phyloP scores from a whole-genome alignment of 1,284 basidiomycete species.

The Mycena citricolor region DNA sequence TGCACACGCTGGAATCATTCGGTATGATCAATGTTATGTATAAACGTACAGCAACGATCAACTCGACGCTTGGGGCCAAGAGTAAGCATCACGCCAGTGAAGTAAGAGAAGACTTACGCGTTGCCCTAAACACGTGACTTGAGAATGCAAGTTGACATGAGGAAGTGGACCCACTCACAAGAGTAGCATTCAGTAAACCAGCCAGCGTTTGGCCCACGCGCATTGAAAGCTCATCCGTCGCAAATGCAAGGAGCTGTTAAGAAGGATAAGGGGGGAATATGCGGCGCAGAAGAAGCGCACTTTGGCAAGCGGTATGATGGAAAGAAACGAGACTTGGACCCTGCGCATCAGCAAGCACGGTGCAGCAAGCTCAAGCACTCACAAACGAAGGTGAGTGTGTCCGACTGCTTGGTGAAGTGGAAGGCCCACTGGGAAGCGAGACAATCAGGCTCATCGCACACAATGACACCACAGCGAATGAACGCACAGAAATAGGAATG shows the following conservation, averaged over 20 bases:
- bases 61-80: conserved; percentile 57
- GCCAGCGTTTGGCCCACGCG: conserved; percentile 84
- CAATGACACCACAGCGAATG: conserved; percentile 1
- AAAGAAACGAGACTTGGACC: conserved; percentile 23
- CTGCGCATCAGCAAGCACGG: background rate
- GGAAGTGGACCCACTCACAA: conserved; percentile 46
- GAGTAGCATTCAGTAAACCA: conserved; percentile 83
- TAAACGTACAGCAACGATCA: conserved; percentile 72
- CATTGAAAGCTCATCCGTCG: conserved; percentile 84
- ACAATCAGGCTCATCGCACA: background rate
- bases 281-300: conserved; percentile 1
- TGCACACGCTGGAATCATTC: conserved; percentile 25
- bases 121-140: conserved; percentile 56
- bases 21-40: conserved; percentile 19
- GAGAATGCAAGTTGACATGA: conserved; percentile 6
- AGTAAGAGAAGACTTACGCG: conserved; percentile 51
- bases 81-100: background rate
- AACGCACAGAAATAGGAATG: conserved; percentile 24
- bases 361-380: conserved; percentile 6
- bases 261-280: background rate
- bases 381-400: conserved; percentile 26
- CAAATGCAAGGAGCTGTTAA: conserved; percentile 74
- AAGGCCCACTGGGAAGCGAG: conserved; percentile 23
- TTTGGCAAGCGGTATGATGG: conserved; percentile 25
- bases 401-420: conserved; percentile 17